phyloP scores from a whole-genome alignment of 345 rosid genomes.

The Combretum micranthum region DNA sequence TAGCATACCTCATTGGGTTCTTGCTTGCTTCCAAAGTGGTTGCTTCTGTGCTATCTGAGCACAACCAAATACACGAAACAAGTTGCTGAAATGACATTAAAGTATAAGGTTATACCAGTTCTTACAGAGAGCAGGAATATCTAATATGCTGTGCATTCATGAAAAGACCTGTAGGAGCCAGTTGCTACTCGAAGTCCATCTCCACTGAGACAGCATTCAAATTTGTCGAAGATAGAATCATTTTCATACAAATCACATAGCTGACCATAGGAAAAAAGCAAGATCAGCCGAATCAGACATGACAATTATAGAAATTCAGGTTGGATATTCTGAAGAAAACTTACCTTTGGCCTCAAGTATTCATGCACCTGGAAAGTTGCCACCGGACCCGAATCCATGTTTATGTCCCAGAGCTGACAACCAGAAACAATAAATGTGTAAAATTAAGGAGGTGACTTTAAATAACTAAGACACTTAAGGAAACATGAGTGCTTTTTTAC shows the following conservation, averaged over 20 bases:
- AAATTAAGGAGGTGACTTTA: too few species aligned
- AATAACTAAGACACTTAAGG: too few species aligned
- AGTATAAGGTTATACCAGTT: neutral
- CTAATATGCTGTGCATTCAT: neutral
- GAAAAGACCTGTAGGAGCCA: constrained; percentile 62
- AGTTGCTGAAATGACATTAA: constrained; percentile 39
- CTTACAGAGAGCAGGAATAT: neutral
- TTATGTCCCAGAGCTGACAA: constrained; percentile 82
- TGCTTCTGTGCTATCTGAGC: constrained; percentile 45
- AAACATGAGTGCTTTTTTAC: too few species aligned
- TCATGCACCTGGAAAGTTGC: constrained; percentile 93
- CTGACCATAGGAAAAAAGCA: constrained; percentile 26
- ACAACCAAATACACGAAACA: constrained; percentile 65
- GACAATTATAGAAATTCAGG: neutral
- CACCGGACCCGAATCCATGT: constrained; percentile 73
- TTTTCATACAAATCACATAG: constrained; percentile 66
- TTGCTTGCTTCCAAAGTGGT: constrained; percentile 58
- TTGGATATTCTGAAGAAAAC: constrained; percentile 4
- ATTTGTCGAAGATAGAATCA: constrained; percentile 60
- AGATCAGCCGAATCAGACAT: constrained; percentile 8
- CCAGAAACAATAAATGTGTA: neutral
- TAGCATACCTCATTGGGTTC: constrained; percentile 56
- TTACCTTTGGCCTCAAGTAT: constrained; percentile 73
- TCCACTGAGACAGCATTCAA: constrained; percentile 56
- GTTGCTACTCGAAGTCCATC: constrained; percentile 59